Percentiles rank a stretch among this genome's conserved stretches.
phyloP scores from a whole-genome alignment of 768 basidiomycete species.

The Russula vinacea region DNA sequence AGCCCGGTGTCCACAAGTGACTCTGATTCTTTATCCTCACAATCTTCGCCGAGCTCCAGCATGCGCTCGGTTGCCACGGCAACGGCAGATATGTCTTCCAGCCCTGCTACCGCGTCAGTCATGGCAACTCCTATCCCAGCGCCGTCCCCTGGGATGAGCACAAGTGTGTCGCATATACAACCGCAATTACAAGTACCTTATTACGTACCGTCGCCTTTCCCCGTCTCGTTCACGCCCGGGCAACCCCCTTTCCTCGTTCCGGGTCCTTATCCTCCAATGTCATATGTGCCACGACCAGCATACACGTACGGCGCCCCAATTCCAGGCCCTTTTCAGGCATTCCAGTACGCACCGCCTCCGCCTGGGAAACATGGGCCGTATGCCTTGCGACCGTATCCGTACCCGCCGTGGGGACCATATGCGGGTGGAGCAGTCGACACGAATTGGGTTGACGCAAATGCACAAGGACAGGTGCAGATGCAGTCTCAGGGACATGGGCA shows the following conservation, averaged over 20 bases:
- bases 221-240: constrained; percentile 33
- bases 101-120: constrained; percentile 1
- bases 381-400: constrained; percentile 29
- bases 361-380: constrained; percentile 16
- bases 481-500: constrained; percentile 5
- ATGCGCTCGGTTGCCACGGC: neutral
- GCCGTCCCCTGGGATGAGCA: constrained; percentile 8
- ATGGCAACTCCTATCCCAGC: constrained; percentile 6
- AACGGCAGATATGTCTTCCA: constrained; percentile 8
- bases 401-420: constrained; percentile 25
- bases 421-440: constrained; percentile 2
- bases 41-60: constrained; percentile 16
- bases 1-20: constrained; percentile 15
- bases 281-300: constrained; percentile 29
- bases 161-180: constrained; percentile 32
- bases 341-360: constrained; percentile 21
- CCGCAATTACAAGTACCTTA: constrained; percentile 36
- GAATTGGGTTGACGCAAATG: constrained; percentile 17
- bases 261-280: constrained; percentile 32
- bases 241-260: constrained; percentile 31
- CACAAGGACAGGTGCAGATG: constrained; percentile 8
- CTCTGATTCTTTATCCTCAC: constrained; percentile 12
- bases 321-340: constrained; percentile 8
- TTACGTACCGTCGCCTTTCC: constrained; percentile 40
- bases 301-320: constrained; percentile 18